phyloP scores from a whole-genome alignment of 257 asterid species.

The Petrea volubilis region DNA sequence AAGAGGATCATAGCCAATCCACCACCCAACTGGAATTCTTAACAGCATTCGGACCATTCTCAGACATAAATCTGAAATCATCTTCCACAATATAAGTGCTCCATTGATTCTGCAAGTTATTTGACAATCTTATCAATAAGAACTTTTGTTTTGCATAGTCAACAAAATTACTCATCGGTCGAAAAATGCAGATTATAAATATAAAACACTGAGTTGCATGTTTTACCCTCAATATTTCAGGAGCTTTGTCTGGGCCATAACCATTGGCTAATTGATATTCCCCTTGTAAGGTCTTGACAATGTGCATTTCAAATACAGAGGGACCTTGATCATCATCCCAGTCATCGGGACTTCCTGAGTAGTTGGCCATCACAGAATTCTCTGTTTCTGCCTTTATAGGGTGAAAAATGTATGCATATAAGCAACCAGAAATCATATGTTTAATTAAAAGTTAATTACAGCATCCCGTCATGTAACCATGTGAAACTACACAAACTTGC shows the following conservation, averaged over 20 bases:
- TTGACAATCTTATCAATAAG: not conserved
- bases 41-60: slow-evolving; percentile 43
- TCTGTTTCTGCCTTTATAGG: slow-evolving; percentile 41
- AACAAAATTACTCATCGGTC: not conserved
- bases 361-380: slow-evolving; percentile 37
- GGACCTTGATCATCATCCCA: slow-evolving; percentile 43
- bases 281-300: slow-evolving; percentile 35
- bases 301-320: slow-evolving; percentile 43
- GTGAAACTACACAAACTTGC: not conserved
- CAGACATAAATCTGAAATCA: slow-evolving; percentile 46
- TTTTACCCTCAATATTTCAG: slow-evolving; percentile 36
- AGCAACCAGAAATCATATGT: not conserved
- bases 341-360: slow-evolving; percentile 33
- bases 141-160: not conserved
- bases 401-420: slow-evolving; percentile 8
- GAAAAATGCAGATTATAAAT: not conserved
- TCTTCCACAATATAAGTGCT: slow-evolving; percentile 45
- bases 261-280: slow-evolving; percentile 47
- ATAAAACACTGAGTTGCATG: not conserved
- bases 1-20: slow-evolving; percentile 43
- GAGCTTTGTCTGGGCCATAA: slow-evolving; percentile 40
- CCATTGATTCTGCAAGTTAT: slow-evolving; percentile 40
- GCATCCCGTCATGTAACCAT: not conserved
- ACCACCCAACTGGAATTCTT: slow-evolving; percentile 57
- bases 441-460: not conserved